phyloP scores from a whole-genome alignment of 192 early-diverging fungal genomes.

The Umbelopsis sp. region DNA sequence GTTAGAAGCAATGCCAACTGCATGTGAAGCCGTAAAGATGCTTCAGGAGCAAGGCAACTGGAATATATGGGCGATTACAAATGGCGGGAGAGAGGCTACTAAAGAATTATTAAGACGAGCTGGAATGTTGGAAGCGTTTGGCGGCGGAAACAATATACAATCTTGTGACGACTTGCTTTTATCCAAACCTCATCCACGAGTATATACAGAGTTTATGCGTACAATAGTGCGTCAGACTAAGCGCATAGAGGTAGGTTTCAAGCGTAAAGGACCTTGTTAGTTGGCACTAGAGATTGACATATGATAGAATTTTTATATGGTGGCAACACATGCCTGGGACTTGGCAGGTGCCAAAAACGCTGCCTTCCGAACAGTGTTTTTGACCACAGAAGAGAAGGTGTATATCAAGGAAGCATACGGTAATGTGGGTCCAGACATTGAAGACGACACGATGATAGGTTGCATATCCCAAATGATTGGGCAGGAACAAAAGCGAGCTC shows the following conservation, averaged over 20 bases:
- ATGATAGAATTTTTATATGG: conserved; percentile 38
- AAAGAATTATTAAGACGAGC: conserved; percentile 4
- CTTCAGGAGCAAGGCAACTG: conserved; percentile 19
- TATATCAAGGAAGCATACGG: conserved; percentile 26
- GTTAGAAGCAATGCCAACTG: conserved; percentile 12
- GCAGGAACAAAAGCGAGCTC: conserved; percentile 13
- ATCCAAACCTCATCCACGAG: conserved; percentile 40
- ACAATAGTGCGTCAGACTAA: conserved; percentile 26
- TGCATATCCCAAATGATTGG: conserved; percentile 29
- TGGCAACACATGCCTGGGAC: conserved; percentile 38
- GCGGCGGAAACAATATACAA: conserved; percentile 26
- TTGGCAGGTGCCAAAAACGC: conserved; percentile 36
- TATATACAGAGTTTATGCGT: conserved; percentile 37
- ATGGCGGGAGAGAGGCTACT: conserved; percentile 15
- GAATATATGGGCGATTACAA: conserved; percentile 39
- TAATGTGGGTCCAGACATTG: conserved; percentile 24
- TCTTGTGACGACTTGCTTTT: conserved; percentile 34
- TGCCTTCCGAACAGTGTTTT: conserved; percentile 26
- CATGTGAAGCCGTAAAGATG: conserved; percentile 17
- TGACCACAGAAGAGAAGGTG: conserved; percentile 24
- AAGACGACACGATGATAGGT: conserved; percentile 22
- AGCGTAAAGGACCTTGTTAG: not conserved
- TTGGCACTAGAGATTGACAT: not conserved
- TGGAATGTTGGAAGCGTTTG: not conserved
- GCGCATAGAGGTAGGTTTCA: conserved; percentile 33